These are phyloP conservation scores for Psilocybe tampanensis DNA, from an alignment of 768 basidiomycete species.

Conservation along the genomic window DNA sequence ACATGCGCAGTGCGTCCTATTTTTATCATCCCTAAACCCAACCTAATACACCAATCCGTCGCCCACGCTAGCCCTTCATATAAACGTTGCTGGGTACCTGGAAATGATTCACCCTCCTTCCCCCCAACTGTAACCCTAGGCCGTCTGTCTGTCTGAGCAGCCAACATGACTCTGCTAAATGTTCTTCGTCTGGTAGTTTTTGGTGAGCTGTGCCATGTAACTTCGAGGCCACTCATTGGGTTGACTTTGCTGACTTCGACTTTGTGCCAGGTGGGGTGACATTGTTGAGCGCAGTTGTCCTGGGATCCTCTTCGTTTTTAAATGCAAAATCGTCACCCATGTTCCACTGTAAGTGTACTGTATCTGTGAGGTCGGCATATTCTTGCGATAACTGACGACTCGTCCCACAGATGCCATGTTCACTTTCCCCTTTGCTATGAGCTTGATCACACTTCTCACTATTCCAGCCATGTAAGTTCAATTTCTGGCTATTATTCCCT, in stretches of 20 bases:
- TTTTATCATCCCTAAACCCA: neutral
- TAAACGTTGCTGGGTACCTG: neutral
- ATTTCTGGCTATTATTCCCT: neutral
- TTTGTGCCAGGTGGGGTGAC: neutral
- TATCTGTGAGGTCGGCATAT: neutral
- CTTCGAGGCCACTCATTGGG: neutral
- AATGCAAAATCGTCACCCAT: slow-evolving; percentile 2
- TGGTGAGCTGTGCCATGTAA: neutral
- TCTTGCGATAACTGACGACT: neutral
- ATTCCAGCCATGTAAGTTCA: slow-evolving; percentile 4
- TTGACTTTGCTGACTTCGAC: neutral
- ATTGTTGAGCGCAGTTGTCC: slow-evolving; percentile 2
- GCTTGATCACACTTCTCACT: slow-evolving; percentile 3
- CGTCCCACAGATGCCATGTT: slow-evolving; percentile 6
- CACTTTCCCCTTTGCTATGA: slow-evolving; percentile 10
- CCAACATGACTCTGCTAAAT: slow-evolving; percentile 6
- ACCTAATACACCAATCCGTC: neutral
- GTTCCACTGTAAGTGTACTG: slow-evolving; percentile 5
- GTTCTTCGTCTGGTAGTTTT: slow-evolving; percentile 1
- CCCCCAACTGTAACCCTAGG: neutral
- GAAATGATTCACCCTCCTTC: neutral
- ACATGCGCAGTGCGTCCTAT: neutral
- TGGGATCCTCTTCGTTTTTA: slow-evolving; percentile 6
- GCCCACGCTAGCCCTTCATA: neutral
- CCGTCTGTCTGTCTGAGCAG: too few relatives aligned